Evolutionary conservation across 768 basidiomycete species (phyloP), one percentile per base, ranked within the genome.

Genomic region (Boletus insuetus): DNA sequence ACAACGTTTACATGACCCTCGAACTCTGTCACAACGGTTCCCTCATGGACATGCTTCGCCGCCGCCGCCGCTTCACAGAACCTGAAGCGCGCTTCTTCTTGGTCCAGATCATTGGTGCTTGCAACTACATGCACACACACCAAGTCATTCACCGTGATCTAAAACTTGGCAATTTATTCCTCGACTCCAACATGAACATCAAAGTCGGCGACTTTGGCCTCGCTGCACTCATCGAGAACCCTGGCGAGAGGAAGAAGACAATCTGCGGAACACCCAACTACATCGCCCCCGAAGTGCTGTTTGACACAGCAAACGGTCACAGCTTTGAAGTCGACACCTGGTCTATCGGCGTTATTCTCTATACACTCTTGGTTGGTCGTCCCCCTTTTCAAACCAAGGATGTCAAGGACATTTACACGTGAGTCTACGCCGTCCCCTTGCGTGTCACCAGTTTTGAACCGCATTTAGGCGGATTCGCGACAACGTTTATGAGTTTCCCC

Each of bases 201-300:
- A 93, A 97, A 68, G 94, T 98, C 19, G 96, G 94, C 20, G 96
- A 99, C 74, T 97, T 99, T 74, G 96, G 96, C 11, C 79, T 99
- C 20, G 96, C 97, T 0, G 97, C 96, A 2, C 81, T 99, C 46
- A 96, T 98, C 46, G 95, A 98, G 75, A 95, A 85, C 67, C 91
- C 91, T 12, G 96, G 96, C 0, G 96, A 98, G 72, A 77, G 96
- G 67, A 97, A 98, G 81, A 98, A 98, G 84, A 99, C 96, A 0
- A 97, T 98, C 45, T 98, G 97, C 61, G 96, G 96, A 1, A 99
- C 96, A 0, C 97, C 96, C 2, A 98, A 99, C 69, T 98, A 99
- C 69, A 98, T 99, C 59, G 96, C 97, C 0, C 97, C 97, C 0
- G 96, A 98, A 68, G 94, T 98, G 22, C 76, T 99, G 61, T 97